Conservation (phyloP, 2,329 filamentous ascomycete genomes). For the Thielaviopsis populi region DNA sequence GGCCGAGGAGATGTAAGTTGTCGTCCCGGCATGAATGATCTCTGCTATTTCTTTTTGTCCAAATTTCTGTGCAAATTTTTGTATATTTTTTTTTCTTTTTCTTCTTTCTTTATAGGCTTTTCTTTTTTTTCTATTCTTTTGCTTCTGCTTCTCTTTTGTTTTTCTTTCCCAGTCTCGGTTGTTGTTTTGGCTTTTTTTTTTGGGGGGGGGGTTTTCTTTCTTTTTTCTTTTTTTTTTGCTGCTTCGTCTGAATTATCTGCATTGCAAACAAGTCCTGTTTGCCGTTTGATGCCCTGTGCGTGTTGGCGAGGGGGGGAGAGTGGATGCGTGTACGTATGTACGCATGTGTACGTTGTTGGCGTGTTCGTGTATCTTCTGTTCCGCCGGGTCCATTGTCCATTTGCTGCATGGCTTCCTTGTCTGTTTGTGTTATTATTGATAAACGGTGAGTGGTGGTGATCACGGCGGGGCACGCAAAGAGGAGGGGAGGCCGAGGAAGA, state of each 20-base stretch:
- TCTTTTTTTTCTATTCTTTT: not conserved
- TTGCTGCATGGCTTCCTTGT: no score
- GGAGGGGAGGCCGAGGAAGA: no score
- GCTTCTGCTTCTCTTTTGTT: not conserved
- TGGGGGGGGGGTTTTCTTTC: no score
- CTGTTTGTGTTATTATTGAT: no score
- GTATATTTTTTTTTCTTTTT: no score
- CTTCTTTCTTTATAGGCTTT: not conserved
- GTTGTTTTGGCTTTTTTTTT: not conserved
- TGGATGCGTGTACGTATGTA: not conserved
- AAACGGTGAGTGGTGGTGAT: no score
- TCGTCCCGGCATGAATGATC: not conserved
- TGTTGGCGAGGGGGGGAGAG: not conserved
- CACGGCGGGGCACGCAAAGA: no score
- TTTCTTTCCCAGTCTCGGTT: not conserved
- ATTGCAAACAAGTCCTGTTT: not conserved
- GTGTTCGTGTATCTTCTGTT: no score
- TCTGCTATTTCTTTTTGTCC: not conserved
- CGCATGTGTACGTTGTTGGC: not conserved
- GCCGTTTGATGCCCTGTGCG: not conserved
- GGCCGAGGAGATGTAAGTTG: conserved; percentile 19
- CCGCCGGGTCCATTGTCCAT: no score
- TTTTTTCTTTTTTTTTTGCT: not conserved
- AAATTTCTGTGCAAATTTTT: no score
- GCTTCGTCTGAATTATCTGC: not conserved